Evolutionary conservation across 345 rosid genomes (phyloP).

Genomic region (Sisymbrium irio): DNA sequence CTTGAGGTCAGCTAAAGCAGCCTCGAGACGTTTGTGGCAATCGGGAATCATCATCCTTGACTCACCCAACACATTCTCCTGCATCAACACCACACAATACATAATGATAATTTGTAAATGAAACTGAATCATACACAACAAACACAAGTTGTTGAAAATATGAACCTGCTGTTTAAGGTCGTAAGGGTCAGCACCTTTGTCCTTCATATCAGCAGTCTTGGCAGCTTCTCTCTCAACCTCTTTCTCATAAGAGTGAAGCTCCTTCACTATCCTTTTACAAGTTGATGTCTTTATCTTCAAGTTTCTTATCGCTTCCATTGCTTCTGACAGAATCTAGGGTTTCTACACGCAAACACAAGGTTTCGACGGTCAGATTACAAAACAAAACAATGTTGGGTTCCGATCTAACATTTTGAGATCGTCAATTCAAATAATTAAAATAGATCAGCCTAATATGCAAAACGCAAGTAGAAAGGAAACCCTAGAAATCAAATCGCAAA

Average conservation of each 20-base stretch:
- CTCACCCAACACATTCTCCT: constrained; percentile 96
- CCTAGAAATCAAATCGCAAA: too few species aligned
- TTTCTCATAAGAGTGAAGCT: constrained; percentile 84
- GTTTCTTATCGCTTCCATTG: constrained; percentile 67
- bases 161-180: constrained; percentile 99
- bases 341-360: too few species aligned
- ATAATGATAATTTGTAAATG: too few species aligned
- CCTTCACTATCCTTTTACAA: constrained; percentile 80
- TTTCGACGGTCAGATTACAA: too few species aligned
- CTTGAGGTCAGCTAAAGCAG: constrained; percentile 71
- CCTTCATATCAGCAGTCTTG: constrained; percentile 85
- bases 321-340: background rate
- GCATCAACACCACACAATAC: too few species aligned
- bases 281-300: constrained; percentile 75
- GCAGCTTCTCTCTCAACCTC: constrained; percentile 93
- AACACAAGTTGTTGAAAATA: too few species aligned
- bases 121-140: too few species aligned
- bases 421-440: too few species aligned
- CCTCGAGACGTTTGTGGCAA: constrained; percentile 80
- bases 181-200: constrained; percentile 85
- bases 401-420: too few species aligned
- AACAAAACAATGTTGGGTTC: too few species aligned
- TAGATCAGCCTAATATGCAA: too few species aligned
- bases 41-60: constrained; percentile 99
- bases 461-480: too few species aligned